Conservation (phyloP, 495 filamentous ascomycete species). For the Recurvomyces mirabilis region DNA sequence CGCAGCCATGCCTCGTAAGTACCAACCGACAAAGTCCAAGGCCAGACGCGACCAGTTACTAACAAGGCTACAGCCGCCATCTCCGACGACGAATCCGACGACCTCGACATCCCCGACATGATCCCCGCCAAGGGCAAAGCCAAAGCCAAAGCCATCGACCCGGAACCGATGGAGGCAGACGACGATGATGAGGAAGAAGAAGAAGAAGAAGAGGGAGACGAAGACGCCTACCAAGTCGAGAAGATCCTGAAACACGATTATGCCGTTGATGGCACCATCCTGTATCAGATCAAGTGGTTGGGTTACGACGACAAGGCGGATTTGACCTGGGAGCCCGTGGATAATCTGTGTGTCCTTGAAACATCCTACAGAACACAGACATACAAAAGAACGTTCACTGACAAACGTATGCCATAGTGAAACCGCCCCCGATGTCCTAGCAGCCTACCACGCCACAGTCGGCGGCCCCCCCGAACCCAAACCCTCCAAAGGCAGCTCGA, state of each 20-base stretch:
- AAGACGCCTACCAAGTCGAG: constrained; percentile 43
- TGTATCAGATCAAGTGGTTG: constrained; percentile 52
- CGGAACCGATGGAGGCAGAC: constrained; percentile 27
- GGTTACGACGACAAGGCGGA: constrained; percentile 47
- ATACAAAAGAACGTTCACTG: neutral
- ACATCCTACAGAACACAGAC: constrained; percentile 13
- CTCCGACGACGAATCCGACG: constrained; percentile 28
- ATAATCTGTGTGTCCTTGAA: constrained; percentile 36
- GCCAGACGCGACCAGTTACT: constrained; percentile 6
- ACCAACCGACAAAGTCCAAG: neutral
- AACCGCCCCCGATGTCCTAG: constrained; percentile 42
- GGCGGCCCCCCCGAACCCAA: constrained; percentile 42
- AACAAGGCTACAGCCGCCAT: constrained; percentile 21
- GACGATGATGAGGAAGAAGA: constrained; percentile 34
- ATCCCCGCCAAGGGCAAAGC: constrained; percentile 21
- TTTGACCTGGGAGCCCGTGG: constrained; percentile 50
- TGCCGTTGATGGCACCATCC: constrained; percentile 31
- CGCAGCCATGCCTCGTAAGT: neutral
- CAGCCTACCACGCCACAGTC: constrained; percentile 44
- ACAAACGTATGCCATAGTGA: constrained; percentile 26
- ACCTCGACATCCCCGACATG: constrained; percentile 27
- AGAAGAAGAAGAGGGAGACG: constrained; percentile 35
- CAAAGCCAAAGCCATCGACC: constrained; percentile 29
- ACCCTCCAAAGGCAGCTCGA: constrained; percentile 6
- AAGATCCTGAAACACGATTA: constrained; percentile 43